Evolutionary conservation across 108 stramenopile genomes (phyloP).

Genomic region (Cyclostephanos tholiformis): DNA sequence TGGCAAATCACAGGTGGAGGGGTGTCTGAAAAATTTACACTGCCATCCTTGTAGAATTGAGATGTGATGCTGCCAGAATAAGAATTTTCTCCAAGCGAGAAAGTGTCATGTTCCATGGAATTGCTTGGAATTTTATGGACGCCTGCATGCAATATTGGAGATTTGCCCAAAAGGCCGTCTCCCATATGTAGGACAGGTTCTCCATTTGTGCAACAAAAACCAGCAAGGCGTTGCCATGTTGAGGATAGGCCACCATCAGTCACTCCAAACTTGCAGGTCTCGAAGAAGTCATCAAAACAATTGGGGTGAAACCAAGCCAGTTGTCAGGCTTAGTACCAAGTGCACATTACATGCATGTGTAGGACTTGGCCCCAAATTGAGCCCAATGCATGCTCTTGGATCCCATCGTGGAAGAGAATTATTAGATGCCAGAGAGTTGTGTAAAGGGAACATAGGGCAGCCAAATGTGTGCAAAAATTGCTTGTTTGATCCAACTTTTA

Average conservation of each 20-base stretch:
- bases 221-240: not conserved
- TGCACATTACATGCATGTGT: conserved; percentile 2
- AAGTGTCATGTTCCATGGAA: no score
- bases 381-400: conserved; percentile 19
- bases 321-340: not conserved
- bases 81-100: no score
- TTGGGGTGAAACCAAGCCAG: not conserved
- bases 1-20: no score
- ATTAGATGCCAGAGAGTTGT: conserved; percentile 8
- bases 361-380: conserved; percentile 34
- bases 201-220: not conserved
- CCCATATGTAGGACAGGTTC: no score
- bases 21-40: no score
- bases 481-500: conserved; percentile 5
- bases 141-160: no score
- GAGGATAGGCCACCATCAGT: not conserved
- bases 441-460: conserved; percentile 27
- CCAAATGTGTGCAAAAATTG: conserved; percentile 27
- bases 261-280: not conserved
- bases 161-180: no score
- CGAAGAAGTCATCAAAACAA: not conserved
- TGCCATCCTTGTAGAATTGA: no score
- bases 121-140: no score
- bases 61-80: no score
- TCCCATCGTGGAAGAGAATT: conserved; percentile 25